Evolutionary conservation across 2,329 filamentous ascomycete species (phyloP), one percentile per base, ranked within the genome.

Genomic region (Lasiodiplodia sp.): DNA sequence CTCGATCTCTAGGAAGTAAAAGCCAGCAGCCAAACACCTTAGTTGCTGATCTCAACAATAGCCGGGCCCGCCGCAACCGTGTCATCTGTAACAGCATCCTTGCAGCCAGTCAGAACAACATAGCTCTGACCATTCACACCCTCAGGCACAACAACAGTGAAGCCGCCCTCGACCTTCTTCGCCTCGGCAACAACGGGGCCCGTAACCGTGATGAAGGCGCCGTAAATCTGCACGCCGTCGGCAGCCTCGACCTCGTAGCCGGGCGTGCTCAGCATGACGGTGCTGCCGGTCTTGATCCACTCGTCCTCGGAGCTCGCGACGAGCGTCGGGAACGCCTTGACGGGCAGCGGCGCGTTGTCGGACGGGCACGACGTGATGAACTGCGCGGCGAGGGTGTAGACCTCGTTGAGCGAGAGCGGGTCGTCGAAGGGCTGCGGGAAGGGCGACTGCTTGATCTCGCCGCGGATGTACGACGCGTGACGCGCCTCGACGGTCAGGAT

Each of bases 401-500:
- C 88, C 73, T 85, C 79, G 76, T 89, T 85, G 74, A 86, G 82
- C 71, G 79, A 78, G 47, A 91, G 82, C 0, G 88, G 87, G 28
- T 85, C 82, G 71, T 91, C 89, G 71, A 89, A 89, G 8, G 88
- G 78, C 71, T 87, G 83, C 0, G 89, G 81, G 73, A 88, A 89
- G 2, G 88, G 87, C 4, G 78, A 77, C 72, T 87, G 75, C 37
- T 40, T 53, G 14, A 57, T 21, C 11, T 80, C 79, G 37, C 80
- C 77, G 65, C 89, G 87, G 71, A 91, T 81, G 80, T 89, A 90
- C 4, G 89, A 81, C 1, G 85, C 86, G 80, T 92, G 89, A 11
- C 89, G 85, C 38, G 89, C 84, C 74, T 91, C 89, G 68, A 90
- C 85, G 37, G 87, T 87, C 40, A 92, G 81, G 74, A 92, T 88